Evolutionary conservation across 2,329 filamentous ascomycete genomes (phyloP), one percentile per base, ranked within the genome.

Genomic region (Sphaceloma murrayae): DNA sequence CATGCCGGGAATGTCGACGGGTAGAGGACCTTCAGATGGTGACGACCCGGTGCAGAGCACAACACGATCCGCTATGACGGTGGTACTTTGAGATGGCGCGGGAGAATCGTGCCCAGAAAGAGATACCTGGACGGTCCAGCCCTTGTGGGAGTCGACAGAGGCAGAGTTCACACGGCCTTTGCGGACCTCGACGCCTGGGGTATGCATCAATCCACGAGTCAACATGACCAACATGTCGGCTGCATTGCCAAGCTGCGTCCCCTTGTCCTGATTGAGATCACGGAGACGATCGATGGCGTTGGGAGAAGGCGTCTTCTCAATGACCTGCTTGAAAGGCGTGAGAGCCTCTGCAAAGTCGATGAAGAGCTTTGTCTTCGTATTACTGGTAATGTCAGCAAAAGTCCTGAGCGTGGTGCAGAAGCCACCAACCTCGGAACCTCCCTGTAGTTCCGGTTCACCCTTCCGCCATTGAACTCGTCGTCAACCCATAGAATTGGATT

Each of bases 341-440:
- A 74, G 58, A 1, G 68, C 73, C 13, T 70, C 66, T 13, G 74
- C 74, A 56, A 72, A 80, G 19, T 72, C 64, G 47, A 75, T 61
- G 55, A 80, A 80, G 16, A 76, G 63, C 33, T 68, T 67, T 31
- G 75, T 75, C 54, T 75, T 79, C 46, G 77, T 80, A 56, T 80
- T 80, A 52, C 68, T 73, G 49, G 44, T 48, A 4, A 29, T 39
- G 43, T 51, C 40, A 50, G 48, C 26, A 21, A 13, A 2, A 21
- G 22, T 21, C 26, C 2, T 22, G 4, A 11, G 8, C 17, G 3
- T 30, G 9, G 3, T 27, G 7, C 38, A 31, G 27, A 43, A 13
- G n/a, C 5, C 26, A 48, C 62, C 48, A 52, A 66, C 64, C 67
- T 70, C 11, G 76, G 76, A 14, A 80, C 77, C 54, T 78, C 75